Conservation (phyloP, 371 early-diverging fungal genomes). For the Mucor velutinosus region DNA sequence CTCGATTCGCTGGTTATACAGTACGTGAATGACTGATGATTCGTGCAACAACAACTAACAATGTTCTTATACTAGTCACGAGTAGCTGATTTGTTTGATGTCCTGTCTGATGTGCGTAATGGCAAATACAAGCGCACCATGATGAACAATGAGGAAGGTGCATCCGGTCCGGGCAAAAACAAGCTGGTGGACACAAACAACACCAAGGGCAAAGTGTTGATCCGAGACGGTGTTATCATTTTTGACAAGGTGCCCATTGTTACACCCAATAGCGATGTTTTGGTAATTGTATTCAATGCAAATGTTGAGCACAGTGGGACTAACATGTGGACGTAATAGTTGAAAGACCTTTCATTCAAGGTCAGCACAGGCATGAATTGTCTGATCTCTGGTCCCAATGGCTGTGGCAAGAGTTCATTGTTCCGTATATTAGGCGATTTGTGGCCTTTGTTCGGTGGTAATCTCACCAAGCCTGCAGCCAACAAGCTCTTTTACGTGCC, state of each 20-base stretch:
- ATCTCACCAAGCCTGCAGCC: conserved; percentile 78
- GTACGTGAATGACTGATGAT: conserved; percentile 23
- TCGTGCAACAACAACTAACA: not conserved
- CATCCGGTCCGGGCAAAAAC: conserved; percentile 29
- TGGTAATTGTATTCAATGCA: conserved; percentile 49
- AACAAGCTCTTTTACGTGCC: conserved; percentile 91
- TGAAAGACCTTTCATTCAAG: conserved; percentile 79
- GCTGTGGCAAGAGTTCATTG: conserved; percentile 87
- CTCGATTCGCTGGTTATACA: conserved; percentile 79
- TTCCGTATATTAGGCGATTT: conserved; percentile 94
- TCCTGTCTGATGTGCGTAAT: conserved; percentile 68
- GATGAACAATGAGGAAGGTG: conserved; percentile 50
- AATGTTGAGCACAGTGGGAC: not conserved
- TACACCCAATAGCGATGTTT: conserved; percentile 91
- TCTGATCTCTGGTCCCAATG: conserved; percentile 92
- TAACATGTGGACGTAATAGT: conserved; percentile 7
- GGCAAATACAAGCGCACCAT: conserved; percentile 70
- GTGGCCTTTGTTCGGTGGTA: conserved; percentile 87
- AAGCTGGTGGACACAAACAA: conserved; percentile 49
- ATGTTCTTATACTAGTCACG: conserved; percentile 50
- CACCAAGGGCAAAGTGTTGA: conserved; percentile 64
- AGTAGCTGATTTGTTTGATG: conserved; percentile 76
- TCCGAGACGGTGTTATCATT: conserved; percentile 72
- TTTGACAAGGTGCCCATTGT: conserved; percentile 90
- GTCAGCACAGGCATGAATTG: conserved; percentile 84